A percentile compares a stretch with the other conserved stretches of the same genome.
Conservation (phyloP, 768 basidiomycete species). For the Leucocoprinus birnbaumii region DNA sequence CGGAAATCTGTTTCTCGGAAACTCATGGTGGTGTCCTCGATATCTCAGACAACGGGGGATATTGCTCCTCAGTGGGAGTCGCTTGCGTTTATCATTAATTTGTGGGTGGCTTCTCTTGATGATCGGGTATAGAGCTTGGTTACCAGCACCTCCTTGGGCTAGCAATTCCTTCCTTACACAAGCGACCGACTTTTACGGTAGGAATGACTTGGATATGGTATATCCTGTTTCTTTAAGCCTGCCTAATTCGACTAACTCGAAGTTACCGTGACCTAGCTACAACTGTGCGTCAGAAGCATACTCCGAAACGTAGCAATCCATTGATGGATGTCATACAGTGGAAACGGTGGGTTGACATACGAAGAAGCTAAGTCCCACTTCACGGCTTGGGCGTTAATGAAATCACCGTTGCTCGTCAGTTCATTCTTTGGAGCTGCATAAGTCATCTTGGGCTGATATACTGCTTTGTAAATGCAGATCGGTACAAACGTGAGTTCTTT, state of each 20-base stretch:
- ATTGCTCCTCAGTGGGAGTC: conserved; percentile 50
- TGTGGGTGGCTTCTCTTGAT: conserved; percentile 32
- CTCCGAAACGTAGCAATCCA: neutral
- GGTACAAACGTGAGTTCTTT: conserved; percentile 21
- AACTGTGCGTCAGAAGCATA: conserved; percentile 39
- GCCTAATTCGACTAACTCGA: neutral
- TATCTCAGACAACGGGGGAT: conserved; percentile 52
- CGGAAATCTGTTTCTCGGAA: neutral
- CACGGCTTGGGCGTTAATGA: conserved; percentile 71
- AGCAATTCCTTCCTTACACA: conserved; percentile 65
- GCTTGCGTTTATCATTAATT: conserved; percentile 50
- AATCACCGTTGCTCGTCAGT: conserved; percentile 59
- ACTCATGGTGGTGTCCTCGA: conserved; percentile 7
- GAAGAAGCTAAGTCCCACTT: conserved; percentile 73
- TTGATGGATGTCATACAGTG: conserved; percentile 30
- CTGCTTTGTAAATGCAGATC: neutral
- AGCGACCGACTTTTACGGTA: conserved; percentile 65
- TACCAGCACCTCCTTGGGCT: neutral
- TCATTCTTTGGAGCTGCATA: conserved; percentile 5
- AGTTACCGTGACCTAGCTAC: conserved; percentile 35
- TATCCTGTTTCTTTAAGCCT: conserved; percentile 2
- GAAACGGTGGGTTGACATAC: conserved; percentile 58
- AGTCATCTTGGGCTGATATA: conserved; percentile 2
- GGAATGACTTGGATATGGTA: conserved; percentile 70
- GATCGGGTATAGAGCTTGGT: conserved; percentile 1